Conservation (phyloP, 139 green algal genomes). For the Volvox africanus region DNA sequence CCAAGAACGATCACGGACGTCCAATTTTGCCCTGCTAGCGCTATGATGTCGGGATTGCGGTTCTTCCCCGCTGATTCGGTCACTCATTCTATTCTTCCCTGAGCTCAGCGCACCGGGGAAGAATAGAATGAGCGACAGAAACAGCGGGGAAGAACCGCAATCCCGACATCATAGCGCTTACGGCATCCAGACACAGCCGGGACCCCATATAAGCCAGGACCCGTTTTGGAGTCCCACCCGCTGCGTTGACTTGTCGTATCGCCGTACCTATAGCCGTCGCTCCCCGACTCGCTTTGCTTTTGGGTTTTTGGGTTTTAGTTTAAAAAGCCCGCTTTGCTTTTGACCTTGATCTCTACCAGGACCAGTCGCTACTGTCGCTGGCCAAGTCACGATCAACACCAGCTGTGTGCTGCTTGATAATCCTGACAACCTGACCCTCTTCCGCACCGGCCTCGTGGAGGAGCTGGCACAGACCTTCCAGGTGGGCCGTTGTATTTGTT, state of each 20-base stretch:
- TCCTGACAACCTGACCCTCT: not conserved
- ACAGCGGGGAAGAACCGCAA: too few species aligned
- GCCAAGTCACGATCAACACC: not conserved
- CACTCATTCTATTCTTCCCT: too few species aligned
- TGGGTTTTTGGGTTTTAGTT: too few species aligned
- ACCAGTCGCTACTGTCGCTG: not conserved
- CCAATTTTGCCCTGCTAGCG: too few species aligned
- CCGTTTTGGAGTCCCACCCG: not conserved
- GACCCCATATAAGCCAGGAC: not conserved
- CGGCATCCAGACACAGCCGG: not conserved
- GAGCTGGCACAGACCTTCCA: not conserved
- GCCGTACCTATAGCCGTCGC: not conserved
- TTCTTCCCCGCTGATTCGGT: too few species aligned
- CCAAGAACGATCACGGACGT: not conserved
- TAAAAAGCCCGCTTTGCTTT: not conserved
- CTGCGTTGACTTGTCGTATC: not conserved
- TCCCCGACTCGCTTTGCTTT: not conserved
- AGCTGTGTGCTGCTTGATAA: not conserved
- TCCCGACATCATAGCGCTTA: too few species aligned
- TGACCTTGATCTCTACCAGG: not conserved
- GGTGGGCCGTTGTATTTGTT: not conserved
- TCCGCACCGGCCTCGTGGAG: not conserved
- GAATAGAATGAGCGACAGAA: too few species aligned
- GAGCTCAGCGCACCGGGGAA: too few species aligned
- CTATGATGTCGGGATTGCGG: too few species aligned